These are phyloP conservation scores for Fomitopsis betulina DNA, from an alignment of 1,284 basidiomycete genomes.

Conservation along the genomic window DNA sequence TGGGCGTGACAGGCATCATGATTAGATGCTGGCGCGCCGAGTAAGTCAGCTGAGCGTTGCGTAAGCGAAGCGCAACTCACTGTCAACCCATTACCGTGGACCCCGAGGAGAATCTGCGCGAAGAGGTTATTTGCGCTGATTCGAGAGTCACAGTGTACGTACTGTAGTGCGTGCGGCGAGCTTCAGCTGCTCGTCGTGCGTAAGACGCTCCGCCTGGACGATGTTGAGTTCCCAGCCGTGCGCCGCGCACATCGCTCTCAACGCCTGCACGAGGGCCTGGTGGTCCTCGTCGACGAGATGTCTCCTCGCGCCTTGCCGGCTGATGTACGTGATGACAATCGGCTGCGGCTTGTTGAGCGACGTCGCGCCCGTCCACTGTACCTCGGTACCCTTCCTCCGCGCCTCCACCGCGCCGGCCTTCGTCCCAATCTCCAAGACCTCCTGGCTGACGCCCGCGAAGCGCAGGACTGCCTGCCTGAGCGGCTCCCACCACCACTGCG, in stretches of 20 bases:
- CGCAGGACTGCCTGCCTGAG: conserved; percentile 55
- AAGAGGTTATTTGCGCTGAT: conserved; percentile 1
- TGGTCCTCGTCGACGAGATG: conserved; percentile 61
- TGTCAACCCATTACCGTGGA: conserved; percentile 80
- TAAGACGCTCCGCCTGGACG: conserved; percentile 60
- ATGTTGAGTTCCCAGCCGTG: conserved; percentile 63
- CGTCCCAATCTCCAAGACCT: conserved; percentile 22
- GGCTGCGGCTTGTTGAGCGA: conserved; percentile 20
- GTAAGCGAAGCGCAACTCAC: conserved; percentile 14
- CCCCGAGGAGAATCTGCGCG: conserved; percentile 64
- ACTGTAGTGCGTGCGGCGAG: conserved; percentile 62
- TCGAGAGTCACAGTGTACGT: conserved; percentile 1
- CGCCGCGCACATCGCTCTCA: conserved; percentile 48
- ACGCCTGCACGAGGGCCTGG: conserved; percentile 46
- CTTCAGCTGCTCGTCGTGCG: conserved; percentile 68
- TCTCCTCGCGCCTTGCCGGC: conserved; percentile 55
- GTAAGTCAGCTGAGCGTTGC: not conserved
- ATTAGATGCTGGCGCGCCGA: conserved; percentile 46
- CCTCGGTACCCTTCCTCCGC: not conserved
- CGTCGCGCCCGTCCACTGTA: conserved; percentile 6
- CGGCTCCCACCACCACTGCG: conserved; percentile 67
- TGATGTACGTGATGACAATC: conserved; percentile 73
- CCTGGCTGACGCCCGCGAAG: conserved; percentile 49
- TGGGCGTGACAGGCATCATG: conserved; percentile 67
- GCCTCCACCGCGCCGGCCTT: conserved; percentile 16